A percentile compares a stretch with the other conserved stretches of the same genome.
Evolutionary conservation across 2,329 filamentous ascomycete genomes (phyloP).

Genomic region (Echinosphaeria canescens): DNA sequence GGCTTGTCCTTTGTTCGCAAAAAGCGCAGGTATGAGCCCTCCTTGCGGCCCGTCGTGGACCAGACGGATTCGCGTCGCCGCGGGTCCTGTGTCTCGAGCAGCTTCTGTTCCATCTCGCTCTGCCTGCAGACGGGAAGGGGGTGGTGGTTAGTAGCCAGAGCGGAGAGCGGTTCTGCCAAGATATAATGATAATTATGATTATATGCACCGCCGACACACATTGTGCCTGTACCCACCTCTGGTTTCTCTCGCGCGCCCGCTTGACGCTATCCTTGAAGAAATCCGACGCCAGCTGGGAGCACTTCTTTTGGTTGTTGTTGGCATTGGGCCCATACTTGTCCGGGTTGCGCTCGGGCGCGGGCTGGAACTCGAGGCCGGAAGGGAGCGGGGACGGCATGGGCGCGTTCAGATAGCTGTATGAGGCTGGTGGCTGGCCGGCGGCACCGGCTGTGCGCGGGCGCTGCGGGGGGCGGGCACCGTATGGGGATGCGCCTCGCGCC

Average conservation of each 20-base stretch:
- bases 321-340: slow-evolving; percentile 48
- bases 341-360: slow-evolving; percentile 68
- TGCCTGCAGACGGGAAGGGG: slow-evolving; percentile 36
- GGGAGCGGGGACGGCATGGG: slow-evolving; percentile 39
- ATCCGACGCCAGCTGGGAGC: slow-evolving; percentile 51
- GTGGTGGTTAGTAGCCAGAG: no score
- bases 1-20: slow-evolving; percentile 82
- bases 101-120: slow-evolving; percentile 73
- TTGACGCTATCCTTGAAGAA: slow-evolving; percentile 99
- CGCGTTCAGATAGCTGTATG: slow-evolving; percentile 44
- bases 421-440: slow-evolving; percentile 35
- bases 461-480: slow-evolving; percentile 36
- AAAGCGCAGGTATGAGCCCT: slow-evolving; percentile 86
- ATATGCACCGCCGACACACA: no score
- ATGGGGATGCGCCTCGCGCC: slow-evolving; percentile 46
- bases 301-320: slow-evolving; percentile 51
- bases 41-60: slow-evolving; percentile 66
- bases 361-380: slow-evolving; percentile 44
- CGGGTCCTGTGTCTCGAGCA: slow-evolving; percentile 55
- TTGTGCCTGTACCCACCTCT: slow-evolving; percentile 38
- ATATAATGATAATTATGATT: no score
- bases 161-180: no score
- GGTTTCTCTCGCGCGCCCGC: slow-evolving; percentile 82
- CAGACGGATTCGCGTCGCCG: slow-evolving; percentile 67
- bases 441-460: slow-evolving; percentile 72